phyloP scores from a whole-genome alignment of 2,329 filamentous ascomycete species.

The Fusarium circinatum region DNA sequence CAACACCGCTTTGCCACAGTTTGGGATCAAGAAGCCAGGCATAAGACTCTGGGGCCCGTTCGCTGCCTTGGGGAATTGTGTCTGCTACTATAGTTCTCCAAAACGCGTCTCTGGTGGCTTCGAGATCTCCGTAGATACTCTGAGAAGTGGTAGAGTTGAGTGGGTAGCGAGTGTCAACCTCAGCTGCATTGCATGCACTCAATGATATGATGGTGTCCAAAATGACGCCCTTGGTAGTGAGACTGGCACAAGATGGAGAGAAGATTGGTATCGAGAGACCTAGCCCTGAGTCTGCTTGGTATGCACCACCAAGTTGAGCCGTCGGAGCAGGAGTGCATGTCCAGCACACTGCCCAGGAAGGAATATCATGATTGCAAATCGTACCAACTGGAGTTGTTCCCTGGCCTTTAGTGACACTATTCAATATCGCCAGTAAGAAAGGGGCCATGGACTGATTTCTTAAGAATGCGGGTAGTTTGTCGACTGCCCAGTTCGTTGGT shows the following conservation, averaged over 20 bases:
- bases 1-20: background rate
- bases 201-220: background rate
- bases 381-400: background rate
- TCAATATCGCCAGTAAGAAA: background rate
- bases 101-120: background rate
- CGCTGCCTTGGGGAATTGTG: background rate
- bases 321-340: background rate
- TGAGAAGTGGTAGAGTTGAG: accelerated
- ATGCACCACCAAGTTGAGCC: background rate
- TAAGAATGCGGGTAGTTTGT: background rate
- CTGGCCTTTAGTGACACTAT: background rate
- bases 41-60: background rate
- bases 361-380: background rate
- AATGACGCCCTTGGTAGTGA: background rate
- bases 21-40: background rate
- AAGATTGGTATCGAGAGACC: background rate
- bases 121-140: background rate
- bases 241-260: background rate
- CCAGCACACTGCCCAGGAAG: slow-evolving; percentile 8
- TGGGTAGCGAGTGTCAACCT: background rate
- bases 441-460: background rate
- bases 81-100: slow-evolving; percentile 8
- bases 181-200: background rate
- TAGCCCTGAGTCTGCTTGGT: background rate
- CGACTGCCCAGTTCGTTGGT: background rate